Base-by-base conservation (phyloP, 1,284 basidiomycete species). In the Fomitopsis betulina region DNA sequence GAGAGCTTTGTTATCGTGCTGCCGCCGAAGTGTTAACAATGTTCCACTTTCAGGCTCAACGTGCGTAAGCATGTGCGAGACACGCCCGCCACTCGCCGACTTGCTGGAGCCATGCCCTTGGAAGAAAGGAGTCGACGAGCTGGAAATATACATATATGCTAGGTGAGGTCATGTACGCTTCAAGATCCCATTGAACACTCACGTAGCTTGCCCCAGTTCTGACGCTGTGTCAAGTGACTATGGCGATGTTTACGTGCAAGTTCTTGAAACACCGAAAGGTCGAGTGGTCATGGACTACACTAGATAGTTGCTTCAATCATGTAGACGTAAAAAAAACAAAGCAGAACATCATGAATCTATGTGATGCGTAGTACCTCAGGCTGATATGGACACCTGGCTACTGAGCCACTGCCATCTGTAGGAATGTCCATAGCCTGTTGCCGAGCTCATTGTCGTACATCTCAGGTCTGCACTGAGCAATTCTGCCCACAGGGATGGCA, bases 401-500 rank as follows among this genome's bases (percentile, higher is more conserved):
- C 12, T 33, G 32, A 33, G 32, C 32, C 32, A 33, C 32, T 33
- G 32, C 32, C 5, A 12, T 33, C 32, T 33, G 32, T 12, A 33
- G 32, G 12, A 33, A 33, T n/a, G 23, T 59, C 76, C 76, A 79
- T 3, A 78, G 62, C 58, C 64, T 65, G 49, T 67, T 62, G 1
- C 70, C 74, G 0, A 68, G 51, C 19, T 65, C 63, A 5, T 65
- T 66, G 40, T 75, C 71, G 10, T 66, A 56, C 2, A 71, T 63
- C 49, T 66, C 63, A 8, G 57, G 32, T 15, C 60, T 53, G 7
- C 69, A 55, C 8, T 59, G 50, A 1, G 67, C 69, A 0, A 66
- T 40, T 0, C 72, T 63, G 5, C 75, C 75, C 73, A 74, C 76
- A 0, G 77, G 77, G 21, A 71, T 66, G n/a, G 78, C 62, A 54